These are phyloP conservation scores for Cornus controversa DNA, from an alignment of 148 eudicot genomes.

Conservation along the genomic window DNA sequence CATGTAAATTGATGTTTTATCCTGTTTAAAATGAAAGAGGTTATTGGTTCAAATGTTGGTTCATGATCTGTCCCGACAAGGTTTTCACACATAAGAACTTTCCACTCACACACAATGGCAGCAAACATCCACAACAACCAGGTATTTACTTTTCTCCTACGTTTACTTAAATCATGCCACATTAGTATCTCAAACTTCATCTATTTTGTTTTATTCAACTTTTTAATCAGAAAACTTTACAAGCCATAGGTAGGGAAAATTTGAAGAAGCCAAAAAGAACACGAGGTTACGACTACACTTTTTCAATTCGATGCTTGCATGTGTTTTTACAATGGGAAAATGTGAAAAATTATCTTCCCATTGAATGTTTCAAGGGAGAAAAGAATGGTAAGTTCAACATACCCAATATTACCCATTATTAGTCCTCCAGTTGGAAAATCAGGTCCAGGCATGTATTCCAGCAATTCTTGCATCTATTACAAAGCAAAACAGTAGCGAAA, in stretches of 20 bases:
- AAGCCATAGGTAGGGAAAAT: neutral
- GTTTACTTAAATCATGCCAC: no score
- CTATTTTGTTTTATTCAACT: no score
- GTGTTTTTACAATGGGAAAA: neutral
- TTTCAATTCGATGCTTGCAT: neutral
- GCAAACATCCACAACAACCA: neutral
- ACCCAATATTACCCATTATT: constrained; percentile 93
- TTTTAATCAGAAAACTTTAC: neutral
- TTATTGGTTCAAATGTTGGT: no score
- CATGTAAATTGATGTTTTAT: no score
- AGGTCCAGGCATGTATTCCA: constrained; percentile 98
- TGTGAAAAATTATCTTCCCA: neutral
- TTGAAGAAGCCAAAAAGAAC: constrained; percentile 4
- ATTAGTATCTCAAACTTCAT: no score
- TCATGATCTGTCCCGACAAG: no score
- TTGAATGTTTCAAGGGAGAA: neutral
- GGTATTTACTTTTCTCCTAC: neutral
- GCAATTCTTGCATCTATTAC: constrained; percentile 79
- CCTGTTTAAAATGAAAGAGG: no score
- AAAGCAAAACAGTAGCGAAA: constrained; percentile 10
- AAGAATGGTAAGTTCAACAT: constrained; percentile 22
- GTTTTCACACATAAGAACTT: no score
- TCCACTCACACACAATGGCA: neutral
- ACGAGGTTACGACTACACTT: neutral
- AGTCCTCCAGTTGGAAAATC: constrained; percentile 98